These are phyloP conservation scores for Cordyceps fumosorosea DNA, from an alignment of 2,329 filamentous ascomycete genomes.

Conservation along the genomic window DNA sequence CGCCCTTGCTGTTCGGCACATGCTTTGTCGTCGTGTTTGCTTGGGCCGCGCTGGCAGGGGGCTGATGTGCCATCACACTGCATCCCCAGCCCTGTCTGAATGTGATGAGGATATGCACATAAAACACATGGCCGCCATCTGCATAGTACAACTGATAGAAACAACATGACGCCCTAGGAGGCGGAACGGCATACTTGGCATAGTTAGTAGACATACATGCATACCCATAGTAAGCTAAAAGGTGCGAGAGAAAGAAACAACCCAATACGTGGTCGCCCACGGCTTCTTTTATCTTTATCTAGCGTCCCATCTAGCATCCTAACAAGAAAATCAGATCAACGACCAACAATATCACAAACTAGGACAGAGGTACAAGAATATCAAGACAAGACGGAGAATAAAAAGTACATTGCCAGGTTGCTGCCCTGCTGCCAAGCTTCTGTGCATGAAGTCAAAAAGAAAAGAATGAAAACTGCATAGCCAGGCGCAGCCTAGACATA, in stretches of 20 bases:
- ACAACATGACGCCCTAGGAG: neutral
- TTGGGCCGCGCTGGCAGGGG: neutral
- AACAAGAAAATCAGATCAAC: neutral
- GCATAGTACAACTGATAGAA: slow-evolving; percentile 3
- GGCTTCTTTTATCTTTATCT: neutral
- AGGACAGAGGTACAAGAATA: neutral
- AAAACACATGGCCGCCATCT: neutral
- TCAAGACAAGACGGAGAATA: neutral
- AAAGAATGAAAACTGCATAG: neutral
- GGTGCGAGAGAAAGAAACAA: neutral
- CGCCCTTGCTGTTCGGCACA: neutral
- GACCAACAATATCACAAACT: neutral
- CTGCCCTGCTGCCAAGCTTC: slow-evolving; percentile 2
- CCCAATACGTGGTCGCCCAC: neutral
- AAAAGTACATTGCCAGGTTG: neutral
- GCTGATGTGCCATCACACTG: neutral
- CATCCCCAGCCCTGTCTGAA: neutral
- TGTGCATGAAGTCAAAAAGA: neutral
- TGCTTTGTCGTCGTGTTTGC: neutral
- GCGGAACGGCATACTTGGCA: neutral
- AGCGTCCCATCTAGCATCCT: neutral
- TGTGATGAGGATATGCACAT: neutral
- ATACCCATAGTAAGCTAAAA: neutral
- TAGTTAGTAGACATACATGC: neutral
- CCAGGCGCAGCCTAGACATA: neutral